Conservation (phyloP, 768 basidiomycete genomes). For the Termitomyces sp. region DNA sequence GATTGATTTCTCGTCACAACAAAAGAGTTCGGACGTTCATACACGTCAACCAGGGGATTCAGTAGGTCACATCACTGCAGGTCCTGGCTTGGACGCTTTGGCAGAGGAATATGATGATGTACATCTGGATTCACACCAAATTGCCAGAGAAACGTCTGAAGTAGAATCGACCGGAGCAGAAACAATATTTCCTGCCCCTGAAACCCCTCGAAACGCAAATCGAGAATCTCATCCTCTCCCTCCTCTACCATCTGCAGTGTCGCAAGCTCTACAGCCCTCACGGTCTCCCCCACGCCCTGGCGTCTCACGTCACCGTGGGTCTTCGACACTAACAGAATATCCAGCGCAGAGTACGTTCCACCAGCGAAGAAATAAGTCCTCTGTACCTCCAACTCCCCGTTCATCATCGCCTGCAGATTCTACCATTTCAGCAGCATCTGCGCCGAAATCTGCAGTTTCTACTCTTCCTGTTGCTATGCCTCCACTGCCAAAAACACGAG, state of each 20-base stretch:
- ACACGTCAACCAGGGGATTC: conserved; percentile 43
- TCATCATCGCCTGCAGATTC: conserved; percentile 51
- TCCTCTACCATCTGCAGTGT: conserved; percentile 45
- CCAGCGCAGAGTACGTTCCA: conserved; percentile 29
- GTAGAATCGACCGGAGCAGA: conserved; percentile 12
- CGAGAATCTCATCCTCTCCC: conserved; percentile 64
- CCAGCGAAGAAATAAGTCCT: conserved; percentile 61
- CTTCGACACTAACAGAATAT: conserved; percentile 40
- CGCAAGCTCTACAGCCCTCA: conserved; percentile 22
- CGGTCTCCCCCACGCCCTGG: conserved; percentile 45
- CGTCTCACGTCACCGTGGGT: conserved; percentile 50
- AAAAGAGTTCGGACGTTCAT: conserved; percentile 28
- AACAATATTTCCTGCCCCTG: conserved; percentile 27
- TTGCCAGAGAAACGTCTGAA: conserved; percentile 21
- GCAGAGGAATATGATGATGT: conserved; percentile 52
- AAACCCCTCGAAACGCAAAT: conserved; percentile 36
- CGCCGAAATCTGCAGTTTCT: conserved; percentile 26
- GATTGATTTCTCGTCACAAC: conserved; percentile 22
- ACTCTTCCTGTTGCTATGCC: conserved; percentile 38
- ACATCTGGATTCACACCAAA: conserved; percentile 18
- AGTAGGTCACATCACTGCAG: conserved; percentile 47
- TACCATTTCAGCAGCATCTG: conserved; percentile 36
- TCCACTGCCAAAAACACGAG: conserved; percentile 36
- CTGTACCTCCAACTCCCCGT: conserved; percentile 52
- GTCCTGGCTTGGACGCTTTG: conserved; percentile 56